Percentiles rank a stretch among this genome's conserved stretches.
Conservation (phyloP, 768 basidiomycete genomes). For the Suillus subluteus region DNA sequence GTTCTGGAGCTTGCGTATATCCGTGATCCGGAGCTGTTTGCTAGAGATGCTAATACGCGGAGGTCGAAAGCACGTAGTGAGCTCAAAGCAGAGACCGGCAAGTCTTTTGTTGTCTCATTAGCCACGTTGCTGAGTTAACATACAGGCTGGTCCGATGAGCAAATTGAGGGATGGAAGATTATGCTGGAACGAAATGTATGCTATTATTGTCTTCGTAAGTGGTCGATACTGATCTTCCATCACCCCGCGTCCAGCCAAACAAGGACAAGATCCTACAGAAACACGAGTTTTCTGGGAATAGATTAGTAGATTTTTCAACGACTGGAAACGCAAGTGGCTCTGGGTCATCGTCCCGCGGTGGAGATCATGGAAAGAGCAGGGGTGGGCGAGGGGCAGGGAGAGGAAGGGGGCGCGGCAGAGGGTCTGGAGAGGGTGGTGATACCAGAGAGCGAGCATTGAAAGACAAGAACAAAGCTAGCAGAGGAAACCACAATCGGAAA, state of each 20-base stretch:
- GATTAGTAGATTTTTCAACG: constrained; percentile 19
- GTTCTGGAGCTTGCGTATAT: constrained; percentile 81
- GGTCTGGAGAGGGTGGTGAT: constrained; percentile 41
- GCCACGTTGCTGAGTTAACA: constrained; percentile 2
- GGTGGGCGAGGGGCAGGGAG: constrained; percentile 44
- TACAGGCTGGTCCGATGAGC: constrained; percentile 76
- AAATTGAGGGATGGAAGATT: constrained; percentile 90
- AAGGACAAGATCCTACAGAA: constrained; percentile 77
- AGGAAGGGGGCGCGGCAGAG: constrained; percentile 40
- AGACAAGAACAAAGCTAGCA: constrained; percentile 76
- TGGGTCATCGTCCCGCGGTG: constrained; percentile 29
- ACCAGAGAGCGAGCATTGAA: constrained; percentile 70
- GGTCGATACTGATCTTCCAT: constrained; percentile 8
- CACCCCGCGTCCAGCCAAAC: constrained; percentile 51
- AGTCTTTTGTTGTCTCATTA: constrained; percentile 16
- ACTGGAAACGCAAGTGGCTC: constrained; percentile 1
- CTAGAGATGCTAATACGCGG: constrained; percentile 73
- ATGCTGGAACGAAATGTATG: constrained; percentile 90
- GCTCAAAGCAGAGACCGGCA: constrained; percentile 71
- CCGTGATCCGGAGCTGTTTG: constrained; percentile 73
- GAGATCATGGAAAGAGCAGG: constrained; percentile 46
- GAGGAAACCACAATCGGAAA: constrained; percentile 75
- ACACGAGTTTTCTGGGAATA: constrained; percentile 78
- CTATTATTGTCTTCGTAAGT: constrained; percentile 18
- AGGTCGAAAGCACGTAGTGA: constrained; percentile 68